Evolutionary conservation across 2,329 filamentous ascomycete genomes (phyloP).

Genomic region (Zymoseptoria brevis): DNA sequence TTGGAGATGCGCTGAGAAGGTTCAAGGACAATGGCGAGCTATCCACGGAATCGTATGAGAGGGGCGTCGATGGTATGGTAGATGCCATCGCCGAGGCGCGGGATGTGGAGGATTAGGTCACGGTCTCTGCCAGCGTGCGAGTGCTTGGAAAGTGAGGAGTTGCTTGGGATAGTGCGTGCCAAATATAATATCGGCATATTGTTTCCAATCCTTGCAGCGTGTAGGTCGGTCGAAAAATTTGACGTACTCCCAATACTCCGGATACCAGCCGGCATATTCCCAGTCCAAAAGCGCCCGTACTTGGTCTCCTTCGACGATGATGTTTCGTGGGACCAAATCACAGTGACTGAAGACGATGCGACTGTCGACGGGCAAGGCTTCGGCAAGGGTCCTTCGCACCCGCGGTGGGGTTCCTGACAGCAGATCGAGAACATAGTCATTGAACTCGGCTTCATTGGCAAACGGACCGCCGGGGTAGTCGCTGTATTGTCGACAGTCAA

Average conservation of each 20-base stretch:
- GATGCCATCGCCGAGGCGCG: constrained; percentile 6
- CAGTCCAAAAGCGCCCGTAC: constrained; percentile 17
- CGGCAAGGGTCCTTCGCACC: constrained; percentile 3
- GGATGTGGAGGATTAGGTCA: constrained; percentile 1
- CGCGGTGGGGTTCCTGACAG: constrained; percentile 1
- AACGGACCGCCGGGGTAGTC: constrained; percentile 11
- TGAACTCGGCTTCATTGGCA: constrained; percentile 11
- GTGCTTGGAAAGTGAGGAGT: constrained; percentile 5
- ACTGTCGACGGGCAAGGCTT: constrained; percentile 1
- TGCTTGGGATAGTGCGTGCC: constrained; percentile 3
- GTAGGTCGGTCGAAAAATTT: constrained; percentile 15
- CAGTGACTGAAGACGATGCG: constrained; percentile 15
- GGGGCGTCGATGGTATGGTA: constrained; percentile 9
- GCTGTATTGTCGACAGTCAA: constrained; percentile 1
- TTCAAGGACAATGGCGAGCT: constrained; percentile 1
- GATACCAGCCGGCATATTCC: constrained; percentile 18
- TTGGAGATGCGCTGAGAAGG: constrained; percentile 5
- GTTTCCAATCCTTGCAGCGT: constrained; percentile 9
- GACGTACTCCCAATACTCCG: constrained; percentile 19
- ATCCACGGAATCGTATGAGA: constrained; percentile 1
- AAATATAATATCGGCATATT: constrained; percentile 6
- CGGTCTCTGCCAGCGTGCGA: background rate
- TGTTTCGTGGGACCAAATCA: constrained; percentile 15
- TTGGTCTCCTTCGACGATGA: constrained; percentile 11
- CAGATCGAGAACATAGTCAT: constrained; percentile 8